phyloP scores from a whole-genome alignment of 768 basidiomycete species.

The Pleurotus platypus region DNA sequence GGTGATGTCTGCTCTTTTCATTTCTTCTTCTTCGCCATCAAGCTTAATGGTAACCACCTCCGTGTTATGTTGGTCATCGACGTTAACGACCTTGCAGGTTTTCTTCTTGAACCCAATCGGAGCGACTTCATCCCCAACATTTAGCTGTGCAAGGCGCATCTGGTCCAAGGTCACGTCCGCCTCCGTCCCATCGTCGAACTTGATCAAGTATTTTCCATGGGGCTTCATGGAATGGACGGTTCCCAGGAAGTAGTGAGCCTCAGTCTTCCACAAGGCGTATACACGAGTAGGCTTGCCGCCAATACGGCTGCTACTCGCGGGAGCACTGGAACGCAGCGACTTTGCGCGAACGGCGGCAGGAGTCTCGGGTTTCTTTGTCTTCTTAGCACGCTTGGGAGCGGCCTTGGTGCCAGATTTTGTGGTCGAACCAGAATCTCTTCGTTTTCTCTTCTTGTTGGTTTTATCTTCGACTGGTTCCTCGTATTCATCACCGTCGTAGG shows the following conservation, averaged over 20 bases:
- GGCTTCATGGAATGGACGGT: constrained; percentile 35
- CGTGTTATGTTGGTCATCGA: constrained; percentile 25
- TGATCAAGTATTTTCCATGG: constrained; percentile 38
- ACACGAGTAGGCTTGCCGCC: constrained; percentile 46
- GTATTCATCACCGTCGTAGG: constrained; percentile 39
- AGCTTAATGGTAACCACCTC: constrained; percentile 33
- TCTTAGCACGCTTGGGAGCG: background rate
- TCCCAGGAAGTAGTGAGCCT: constrained; percentile 61
- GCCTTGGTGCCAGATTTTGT: constrained; percentile 19
- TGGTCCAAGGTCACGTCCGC: constrained; percentile 44
- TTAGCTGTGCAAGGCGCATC: constrained; percentile 50
- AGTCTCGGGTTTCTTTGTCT: constrained; percentile 11
- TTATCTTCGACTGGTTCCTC: constrained; percentile 16
- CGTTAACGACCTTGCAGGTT: constrained; percentile 19
- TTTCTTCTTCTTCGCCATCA: constrained; percentile 28
- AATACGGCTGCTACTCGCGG: constrained; percentile 19
- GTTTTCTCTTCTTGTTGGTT: constrained; percentile 37
- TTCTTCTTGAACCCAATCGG: constrained; percentile 24
- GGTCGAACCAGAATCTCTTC: constrained; percentile 16
- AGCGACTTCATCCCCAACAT: constrained; percentile 55
- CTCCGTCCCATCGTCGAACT: constrained; percentile 65
- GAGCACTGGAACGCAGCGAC: constrained; percentile 33
- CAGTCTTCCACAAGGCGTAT: constrained; percentile 65
- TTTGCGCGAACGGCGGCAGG: constrained; percentile 23
- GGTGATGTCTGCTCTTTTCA: constrained; percentile 36